A percentile compares a stretch with the other conserved stretches of the same genome.
Conservation (phyloP, 768 basidiomycete species). For the Infundibulicybe gibba region DNA sequence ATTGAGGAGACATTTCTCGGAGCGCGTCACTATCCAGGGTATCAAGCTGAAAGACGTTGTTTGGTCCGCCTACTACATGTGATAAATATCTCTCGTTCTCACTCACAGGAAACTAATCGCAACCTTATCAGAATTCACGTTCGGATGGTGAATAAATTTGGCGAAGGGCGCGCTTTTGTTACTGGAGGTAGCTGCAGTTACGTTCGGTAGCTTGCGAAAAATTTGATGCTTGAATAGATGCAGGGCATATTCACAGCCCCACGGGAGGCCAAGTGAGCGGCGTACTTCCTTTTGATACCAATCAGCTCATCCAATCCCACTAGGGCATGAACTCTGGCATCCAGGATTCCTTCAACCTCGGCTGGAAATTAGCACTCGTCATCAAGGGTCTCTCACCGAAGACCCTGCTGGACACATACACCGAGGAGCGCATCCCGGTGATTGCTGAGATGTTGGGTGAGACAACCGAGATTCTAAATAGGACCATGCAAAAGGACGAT, state of each 20-base stretch:
- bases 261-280: conserved; percentile 15
- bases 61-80: too few relatives aligned
- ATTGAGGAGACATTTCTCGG: conserved; percentile 1
- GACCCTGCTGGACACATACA: conserved; percentile 36
- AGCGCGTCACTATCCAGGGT: too few relatives aligned
- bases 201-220: background rate
- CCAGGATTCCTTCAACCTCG: conserved; percentile 33
- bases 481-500: conserved; percentile 13
- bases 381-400: conserved; percentile 28
- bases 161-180: conserved; percentile 31
- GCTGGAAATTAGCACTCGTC: conserved; percentile 43
- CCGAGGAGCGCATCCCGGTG: conserved; percentile 40
- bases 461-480: conserved; percentile 25
- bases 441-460: conserved; percentile 40
- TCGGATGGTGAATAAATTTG: conserved; percentile 34
- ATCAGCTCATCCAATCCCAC: background rate
- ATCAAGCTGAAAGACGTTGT: too few relatives aligned
- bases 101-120: too few relatives aligned
- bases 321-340: conserved; percentile 13
- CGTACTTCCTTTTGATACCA: background rate
- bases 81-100: too few relatives aligned
- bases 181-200: conserved; percentile 28
- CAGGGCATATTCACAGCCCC: conserved; percentile 15
- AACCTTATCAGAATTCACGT: conserved; percentile 28
- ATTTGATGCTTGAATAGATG: conserved; percentile 8